These are phyloP conservation scores for Lumnitzera racemosa DNA, from an alignment of 345 rosid species.

Conservation along the genomic window DNA sequence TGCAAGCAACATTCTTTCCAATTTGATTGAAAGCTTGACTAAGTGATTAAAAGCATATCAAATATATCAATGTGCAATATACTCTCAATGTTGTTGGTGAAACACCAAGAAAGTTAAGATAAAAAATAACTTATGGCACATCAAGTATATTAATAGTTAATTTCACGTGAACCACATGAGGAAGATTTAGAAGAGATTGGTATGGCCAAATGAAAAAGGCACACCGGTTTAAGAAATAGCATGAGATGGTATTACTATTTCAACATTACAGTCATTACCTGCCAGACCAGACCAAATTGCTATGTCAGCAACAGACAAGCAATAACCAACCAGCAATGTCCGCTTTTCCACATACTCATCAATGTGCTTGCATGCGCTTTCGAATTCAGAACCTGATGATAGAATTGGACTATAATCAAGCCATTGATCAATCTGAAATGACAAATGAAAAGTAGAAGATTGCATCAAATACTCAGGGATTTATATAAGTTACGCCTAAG, in stretches of 20 bases:
- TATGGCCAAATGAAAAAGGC: too few relatives aligned
- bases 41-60: too few relatives aligned
- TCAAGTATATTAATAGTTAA: too few relatives aligned
- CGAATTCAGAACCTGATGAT: conserved; percentile 74
- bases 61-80: too few relatives aligned
- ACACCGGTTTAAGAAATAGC: neutral
- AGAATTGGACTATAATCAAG: conserved; percentile 61
- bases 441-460: conserved; percentile 2
- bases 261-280: conserved; percentile 29
- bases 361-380: conserved; percentile 56
- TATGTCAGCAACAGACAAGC: conserved; percentile 69
- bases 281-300: conserved; percentile 86
- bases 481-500: neutral
- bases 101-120: too few relatives aligned
- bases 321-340: conserved; percentile 65
- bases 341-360: conserved; percentile 40
- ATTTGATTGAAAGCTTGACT: too few relatives aligned
- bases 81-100: too few relatives aligned
- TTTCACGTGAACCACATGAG: too few relatives aligned
- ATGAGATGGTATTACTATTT: neutral
- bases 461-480: neutral
- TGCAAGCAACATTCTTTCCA: too few relatives aligned
- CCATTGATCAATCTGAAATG: conserved; percentile 73
- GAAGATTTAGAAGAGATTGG: too few relatives aligned
- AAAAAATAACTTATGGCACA: too few relatives aligned